Base-by-base conservation (phyloP, 2,329 filamentous ascomycete genomes). In the Neoascochyta sp. region DNA sequence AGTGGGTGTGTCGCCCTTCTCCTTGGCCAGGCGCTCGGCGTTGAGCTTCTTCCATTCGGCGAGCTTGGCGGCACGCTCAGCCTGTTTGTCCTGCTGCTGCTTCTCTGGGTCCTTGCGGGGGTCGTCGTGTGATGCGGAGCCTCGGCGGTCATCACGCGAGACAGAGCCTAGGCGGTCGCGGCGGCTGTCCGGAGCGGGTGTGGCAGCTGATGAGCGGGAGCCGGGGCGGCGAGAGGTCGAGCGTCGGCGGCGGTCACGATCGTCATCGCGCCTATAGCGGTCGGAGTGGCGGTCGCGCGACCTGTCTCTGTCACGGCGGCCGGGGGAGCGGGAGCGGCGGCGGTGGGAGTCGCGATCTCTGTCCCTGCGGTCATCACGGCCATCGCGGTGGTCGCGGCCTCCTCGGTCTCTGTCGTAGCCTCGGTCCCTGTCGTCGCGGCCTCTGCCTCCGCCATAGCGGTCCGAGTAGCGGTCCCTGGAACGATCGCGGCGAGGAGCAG, bases 21-120 rank as follows among this genome's bases (percentile, higher is more conserved):
- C 49, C 43, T 86, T 84, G 5, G 73, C 72, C 57, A 87, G 44
- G 8, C 47, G 43, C 40, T 51, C 43, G 11, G 43, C 47, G 16
- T 46, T 46, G 29, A 34, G 82, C 65, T 89, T 90, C 66, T 95
- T 95, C 89, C 88, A 95, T 34, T 86, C 85, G 60, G 90, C 86
- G 16, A 50, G 41, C 42, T 50, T 57, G 12, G 43, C 50, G 16
- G 39, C 43, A n/a, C 47, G 47, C 17, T 45, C 44, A 5, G 40
- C 49, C 25, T 46, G 45, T 32, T 57, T 47, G 20, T 54, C 50
- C 30, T 52, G 43, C 17, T 44, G 39, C 11, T 43, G 29, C 22
- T 41, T 49, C 39, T 47, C 48, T 24, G 47, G 23, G 69, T 78
- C 53, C 8, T 32, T 41, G 63, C 83, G 81, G 64, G 84, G 78